These are phyloP conservation scores for Lablab purpureus DNA, from an alignment of 306 rosid species.

Conservation along the genomic window DNA sequence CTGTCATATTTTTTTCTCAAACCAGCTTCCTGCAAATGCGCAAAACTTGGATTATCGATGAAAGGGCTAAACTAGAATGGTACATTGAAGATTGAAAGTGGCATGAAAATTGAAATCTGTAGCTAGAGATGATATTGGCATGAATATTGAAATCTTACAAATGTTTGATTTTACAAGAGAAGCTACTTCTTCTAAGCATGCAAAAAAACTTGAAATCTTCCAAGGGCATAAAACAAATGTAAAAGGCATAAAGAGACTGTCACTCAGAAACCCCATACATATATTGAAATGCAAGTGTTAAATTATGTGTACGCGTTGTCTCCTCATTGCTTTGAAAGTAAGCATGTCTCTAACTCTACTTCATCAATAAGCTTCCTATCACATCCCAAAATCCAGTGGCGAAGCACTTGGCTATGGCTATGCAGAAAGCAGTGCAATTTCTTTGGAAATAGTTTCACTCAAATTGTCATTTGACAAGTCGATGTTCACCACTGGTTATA, in stretches of 20 bases:
- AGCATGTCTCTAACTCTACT: constrained; percentile 28
- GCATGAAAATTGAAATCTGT: background rate
- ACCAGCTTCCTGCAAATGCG: background rate
- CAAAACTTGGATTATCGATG: background rate
- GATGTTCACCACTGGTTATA: background rate
- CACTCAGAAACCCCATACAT: background rate
- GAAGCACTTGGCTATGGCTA: constrained; percentile 17
- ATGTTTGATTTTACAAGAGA: background rate
- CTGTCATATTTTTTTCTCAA: background rate
- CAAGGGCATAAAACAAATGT: background rate
- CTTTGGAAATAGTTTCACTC: constrained; percentile 24
- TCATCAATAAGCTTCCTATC: constrained; percentile 21
- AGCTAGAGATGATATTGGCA: no score
- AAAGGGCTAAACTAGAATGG: background rate
- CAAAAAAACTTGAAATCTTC: background rate
- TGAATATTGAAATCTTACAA: background rate
- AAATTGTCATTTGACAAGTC: constrained; percentile 40
- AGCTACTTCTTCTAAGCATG: background rate
- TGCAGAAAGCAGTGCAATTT: constrained; percentile 9
- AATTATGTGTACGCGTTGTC: background rate
- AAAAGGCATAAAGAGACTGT: background rate
- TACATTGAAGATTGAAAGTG: background rate
- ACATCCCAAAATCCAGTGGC: constrained; percentile 33
- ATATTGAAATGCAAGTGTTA: background rate
- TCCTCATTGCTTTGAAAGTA: constrained; percentile 28